Evolutionary conservation across 495 filamentous ascomycete genomes (phyloP), one percentile per base, ranked within the genome.

Genomic region (Lentithecium fluviatile): DNA sequence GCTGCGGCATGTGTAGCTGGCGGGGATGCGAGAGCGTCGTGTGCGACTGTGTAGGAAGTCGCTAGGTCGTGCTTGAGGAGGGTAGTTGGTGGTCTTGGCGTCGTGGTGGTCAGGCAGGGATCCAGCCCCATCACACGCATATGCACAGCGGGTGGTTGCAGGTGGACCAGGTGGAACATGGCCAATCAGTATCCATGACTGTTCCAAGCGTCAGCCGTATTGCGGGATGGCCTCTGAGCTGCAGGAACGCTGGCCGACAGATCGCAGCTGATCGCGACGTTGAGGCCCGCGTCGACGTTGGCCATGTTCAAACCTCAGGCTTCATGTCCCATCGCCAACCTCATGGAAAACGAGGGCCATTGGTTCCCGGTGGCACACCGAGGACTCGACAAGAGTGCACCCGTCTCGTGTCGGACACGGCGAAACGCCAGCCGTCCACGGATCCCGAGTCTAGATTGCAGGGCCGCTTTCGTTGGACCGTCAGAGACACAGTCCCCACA

Each of bases 111-210:
- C 26, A 47, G 52, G 55, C 64, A 67, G 32, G 59, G 60, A 59
- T 53, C 6, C 36, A 42, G 23, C 25, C 38, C 40, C 60, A 69
- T 69, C 67, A 66, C 67, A 60, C 49, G 63, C 67, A 69, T 69
- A 69, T 69, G 67, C 63, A 66, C 19, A 24, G 59, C 67, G 67
- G 67, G 67, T 63, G 38, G 36, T 20, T 69, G 67, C 67, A 69
- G 67, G 25, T 45, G 15, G 37, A 38, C 62, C 67, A 69, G 67
- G 25, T 45, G 15, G 37, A 38, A 59, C 60, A 55, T 49, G 52
- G 12, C 67, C 67, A 65, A 69, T 64, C 60, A 68, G 13, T n/a
- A 26, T 0, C 17, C 56, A 4, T 2, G 25, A 26, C n/a, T 12
- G 34, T 34, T 40, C 29, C 50, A 54, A 67, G 51, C 29, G 24